Conservation (phyloP, 2,329 filamentous ascomycete genomes). For the Chaetomium sp. region DNA sequence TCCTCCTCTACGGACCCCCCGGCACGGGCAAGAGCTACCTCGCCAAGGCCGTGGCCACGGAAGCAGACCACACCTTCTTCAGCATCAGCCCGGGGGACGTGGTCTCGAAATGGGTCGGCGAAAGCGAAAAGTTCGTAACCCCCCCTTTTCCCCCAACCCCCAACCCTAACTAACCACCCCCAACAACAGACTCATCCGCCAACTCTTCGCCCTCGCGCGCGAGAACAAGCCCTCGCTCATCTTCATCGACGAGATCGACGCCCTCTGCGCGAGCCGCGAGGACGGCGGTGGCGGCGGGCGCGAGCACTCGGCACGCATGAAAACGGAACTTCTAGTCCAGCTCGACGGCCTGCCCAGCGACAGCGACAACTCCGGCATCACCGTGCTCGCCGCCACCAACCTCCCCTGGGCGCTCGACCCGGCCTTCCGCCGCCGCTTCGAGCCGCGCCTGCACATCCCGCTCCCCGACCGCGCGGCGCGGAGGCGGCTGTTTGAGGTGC, state of each 20-base stretch:
- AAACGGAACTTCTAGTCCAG: constrained; percentile 16
- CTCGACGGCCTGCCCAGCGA: constrained; percentile 65
- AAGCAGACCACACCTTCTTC: constrained; percentile 23
- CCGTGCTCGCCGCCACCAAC: constrained; percentile 16
- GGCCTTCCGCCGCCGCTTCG: constrained; percentile 17
- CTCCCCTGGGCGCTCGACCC: constrained; percentile 19
- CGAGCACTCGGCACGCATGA: constrained; percentile 14
- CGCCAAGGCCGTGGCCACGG: constrained; percentile 42
- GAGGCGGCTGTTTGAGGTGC: constrained; percentile 13
- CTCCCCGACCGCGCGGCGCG: constrained; percentile 13
- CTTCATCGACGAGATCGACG: constrained; percentile 39
- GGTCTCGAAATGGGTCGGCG: constrained; percentile 21
- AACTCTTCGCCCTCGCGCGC: constrained; percentile 21
- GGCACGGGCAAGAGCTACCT: constrained; percentile 62
- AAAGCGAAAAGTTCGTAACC: constrained; percentile 20
- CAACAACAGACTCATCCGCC: constrained; percentile 14
- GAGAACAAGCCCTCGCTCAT: constrained; percentile 34
- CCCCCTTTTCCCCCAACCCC: not conserved
- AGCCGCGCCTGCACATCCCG: constrained; percentile 16
- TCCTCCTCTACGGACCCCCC: constrained; percentile 59
- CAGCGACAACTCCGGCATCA: constrained; percentile 9
- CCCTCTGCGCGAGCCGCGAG: constrained; percentile 19
- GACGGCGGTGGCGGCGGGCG: constrained; percentile 52
- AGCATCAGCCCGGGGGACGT: constrained; percentile 22
- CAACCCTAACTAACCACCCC: not conserved